Conservation (phyloP, 257 asterid genomes). For the Prunella vulgaris region DNA sequence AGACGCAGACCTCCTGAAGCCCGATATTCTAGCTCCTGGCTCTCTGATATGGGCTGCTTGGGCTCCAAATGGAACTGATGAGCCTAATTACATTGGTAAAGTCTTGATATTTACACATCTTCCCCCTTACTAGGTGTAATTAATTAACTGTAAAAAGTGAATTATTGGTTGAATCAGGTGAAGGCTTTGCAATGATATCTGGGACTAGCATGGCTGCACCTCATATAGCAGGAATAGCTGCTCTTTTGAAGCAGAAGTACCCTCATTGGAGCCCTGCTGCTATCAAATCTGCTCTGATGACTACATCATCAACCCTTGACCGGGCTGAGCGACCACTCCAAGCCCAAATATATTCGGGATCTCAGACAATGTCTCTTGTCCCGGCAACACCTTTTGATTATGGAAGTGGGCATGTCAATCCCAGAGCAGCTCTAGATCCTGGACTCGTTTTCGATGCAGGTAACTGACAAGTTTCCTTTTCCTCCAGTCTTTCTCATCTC, state of each 20-base stretch:
- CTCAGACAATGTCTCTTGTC: constrained; percentile 60
- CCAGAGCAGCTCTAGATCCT: constrained; percentile 89
- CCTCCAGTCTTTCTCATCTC: not conserved
- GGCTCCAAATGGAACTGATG: constrained; percentile 96
- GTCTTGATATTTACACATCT: not conserved
- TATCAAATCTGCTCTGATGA: constrained; percentile 81
- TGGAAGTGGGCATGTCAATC: constrained; percentile 89
- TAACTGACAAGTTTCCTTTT: constrained; percentile 3
- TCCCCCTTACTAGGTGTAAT: not conserved
- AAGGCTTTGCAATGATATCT: constrained; percentile 81
- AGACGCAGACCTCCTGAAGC: constrained; percentile 94
- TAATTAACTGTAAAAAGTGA: not conserved
- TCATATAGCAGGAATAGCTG: constrained; percentile 88
- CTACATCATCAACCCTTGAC: constrained; percentile 70
- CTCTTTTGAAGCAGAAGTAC: constrained; percentile 76
- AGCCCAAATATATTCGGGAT: constrained; percentile 69
- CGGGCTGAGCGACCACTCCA: constrained; percentile 79
- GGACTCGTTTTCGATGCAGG: constrained; percentile 82
- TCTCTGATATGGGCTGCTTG: constrained; percentile 99
- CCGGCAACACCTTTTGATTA: constrained; percentile 83
- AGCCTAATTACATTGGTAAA: constrained; percentile 77
- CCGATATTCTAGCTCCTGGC: constrained; percentile 98
- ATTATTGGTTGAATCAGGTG: constrained; percentile 50
- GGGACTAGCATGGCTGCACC: constrained; percentile 98
- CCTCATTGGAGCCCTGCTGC: constrained; percentile 95